Base-by-base conservation (phyloP, 2,329 filamentous ascomycete species). In the Diaporthe vaccinii region DNA sequence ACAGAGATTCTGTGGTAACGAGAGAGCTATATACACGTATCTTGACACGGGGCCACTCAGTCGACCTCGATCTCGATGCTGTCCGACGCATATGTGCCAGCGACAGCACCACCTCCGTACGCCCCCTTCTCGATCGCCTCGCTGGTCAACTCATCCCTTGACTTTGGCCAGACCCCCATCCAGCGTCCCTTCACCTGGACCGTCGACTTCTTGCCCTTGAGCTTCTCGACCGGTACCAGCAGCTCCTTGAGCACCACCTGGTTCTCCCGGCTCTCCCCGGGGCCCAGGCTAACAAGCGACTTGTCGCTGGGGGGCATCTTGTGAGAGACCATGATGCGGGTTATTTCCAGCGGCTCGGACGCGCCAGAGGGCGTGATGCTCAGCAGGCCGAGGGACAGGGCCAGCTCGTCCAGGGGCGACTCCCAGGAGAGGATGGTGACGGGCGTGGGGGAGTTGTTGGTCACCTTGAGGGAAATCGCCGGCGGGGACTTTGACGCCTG, bases 331-430 rank as follows among this genome's bases (percentile, higher is more conserved):
- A 85, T 80, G 68, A 87, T 79, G 20, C 78, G 81, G 17, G 83
- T 82, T 14, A 86, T 79, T 4, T 85, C 80, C 5, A 88, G 72
- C 6, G 85, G 82, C 31, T 75, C 53, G 7, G 79, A 78, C 22
- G 80, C 80, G 1, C 82, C 83, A 3, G 82, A 80, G 4, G 83
- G 84, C 3, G 81, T 85, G 76, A 88, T 82, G 46, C 80, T 79
- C 6, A 88, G 70, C n/a, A 86, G 79, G 12, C 86, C 86, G 4
- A 87, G 81, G 72, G 84, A 82, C 61, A 86, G 75, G 0, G 84
- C 86, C 22, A 86, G 70, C 0, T 82, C 80, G 77, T 88, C 86
- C n/a, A 88, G 80, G n/a, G 86, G 86, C 0, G 86, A 86, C 67
- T 84, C 81, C 82, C 86, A 88, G 4, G 78, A 80, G 49, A 88